Base-by-base conservation (phyloP, 495 filamentous ascomycete species). In the Gamarada debralockiae region DNA sequence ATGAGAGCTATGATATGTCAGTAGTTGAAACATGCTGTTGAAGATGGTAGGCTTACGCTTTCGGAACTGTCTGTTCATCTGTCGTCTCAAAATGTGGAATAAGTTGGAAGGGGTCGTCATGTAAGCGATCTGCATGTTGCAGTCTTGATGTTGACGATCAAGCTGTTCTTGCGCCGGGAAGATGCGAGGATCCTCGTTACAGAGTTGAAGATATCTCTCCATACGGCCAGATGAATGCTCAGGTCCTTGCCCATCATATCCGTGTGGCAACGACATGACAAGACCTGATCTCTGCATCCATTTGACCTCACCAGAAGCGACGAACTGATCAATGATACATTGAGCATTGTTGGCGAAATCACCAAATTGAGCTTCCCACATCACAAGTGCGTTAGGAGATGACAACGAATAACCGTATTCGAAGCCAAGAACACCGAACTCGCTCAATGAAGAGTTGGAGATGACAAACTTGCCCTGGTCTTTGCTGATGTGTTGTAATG, bases 291-390 rank as follows among this genome's bases (percentile, higher is more conserved):
- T 85, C 75, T 98, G 93, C 69, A 96, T 82, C 93, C 93, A 98
- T 77, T 98, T 98, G 49, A 86, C 84, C 71, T 98, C 93, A 62
- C 95, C 93, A 37, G 95, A 95, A 36, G 95, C 93, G 61, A 98
- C 83, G 73, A 98, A 98, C 73, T 98, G 93, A 70, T 98, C 93
- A 65, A 97, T 91, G 73, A 98, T 95, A 69, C 91, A 96, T 70
- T 98, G 93, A 39, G 92, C 90, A 70, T 96, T 97, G 81, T 98
- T 98, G 76, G 92, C 93, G 59, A 98, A 98, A 71, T 98, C 93
- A 75, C 93, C 93, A 68, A 98, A 98, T 73, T 98, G 93, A 27
- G 93, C 93, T 71, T 98, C 93, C 93, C 93, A 98, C 81, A 98
- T 92, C 55, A 97, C 90, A 24, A 98, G 81, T 36, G 92, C 93